These are phyloP conservation scores for Amanita molliuscula DNA, from an alignment of 768 basidiomycete genomes.

Conservation along the genomic window DNA sequence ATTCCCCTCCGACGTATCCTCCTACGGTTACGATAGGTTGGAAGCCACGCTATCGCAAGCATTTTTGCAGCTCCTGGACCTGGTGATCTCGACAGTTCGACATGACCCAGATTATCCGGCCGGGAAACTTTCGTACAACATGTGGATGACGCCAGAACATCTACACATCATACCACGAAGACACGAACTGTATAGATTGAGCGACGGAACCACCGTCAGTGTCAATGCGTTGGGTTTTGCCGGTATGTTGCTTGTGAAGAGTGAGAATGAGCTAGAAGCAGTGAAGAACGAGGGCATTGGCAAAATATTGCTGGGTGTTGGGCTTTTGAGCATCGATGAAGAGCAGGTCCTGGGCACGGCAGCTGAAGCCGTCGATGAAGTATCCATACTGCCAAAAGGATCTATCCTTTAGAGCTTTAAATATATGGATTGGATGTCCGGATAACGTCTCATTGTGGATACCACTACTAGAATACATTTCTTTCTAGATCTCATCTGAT, in stretches of 20 bases:
- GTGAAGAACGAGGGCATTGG: slow-evolving; percentile 55
- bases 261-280: slow-evolving; percentile 60
- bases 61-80: slow-evolving; percentile 69
- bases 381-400: slow-evolving; percentile 6
- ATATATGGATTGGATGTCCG: background rate
- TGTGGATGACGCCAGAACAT: slow-evolving; percentile 73
- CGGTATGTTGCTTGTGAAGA: slow-evolving; percentile 83
- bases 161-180: slow-evolving; percentile 78
- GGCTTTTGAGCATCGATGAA: slow-evolving; percentile 57
- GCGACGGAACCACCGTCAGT: slow-evolving; percentile 50
- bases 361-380: slow-evolving; percentile 10
- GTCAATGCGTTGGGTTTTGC: slow-evolving; percentile 88
- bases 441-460: background rate
- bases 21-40: slow-evolving; percentile 31
- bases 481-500: background rate
- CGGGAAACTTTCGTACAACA: slow-evolving; percentile 73
- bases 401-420: background rate
- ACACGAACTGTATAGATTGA: slow-evolving; percentile 44
- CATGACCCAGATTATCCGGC: slow-evolving; percentile 52
- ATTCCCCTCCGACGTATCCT: slow-evolving; percentile 32
- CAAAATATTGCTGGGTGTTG: slow-evolving; percentile 56
- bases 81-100: slow-evolving; percentile 63
- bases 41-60: slow-evolving; percentile 42
- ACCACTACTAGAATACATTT: background rate
- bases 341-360: slow-evolving; percentile 42